Evolutionary conservation across 257 asterid species (phyloP), one percentile per base, ranked within the genome.

Genomic region (Rauvolfia tetraphylla): DNA sequence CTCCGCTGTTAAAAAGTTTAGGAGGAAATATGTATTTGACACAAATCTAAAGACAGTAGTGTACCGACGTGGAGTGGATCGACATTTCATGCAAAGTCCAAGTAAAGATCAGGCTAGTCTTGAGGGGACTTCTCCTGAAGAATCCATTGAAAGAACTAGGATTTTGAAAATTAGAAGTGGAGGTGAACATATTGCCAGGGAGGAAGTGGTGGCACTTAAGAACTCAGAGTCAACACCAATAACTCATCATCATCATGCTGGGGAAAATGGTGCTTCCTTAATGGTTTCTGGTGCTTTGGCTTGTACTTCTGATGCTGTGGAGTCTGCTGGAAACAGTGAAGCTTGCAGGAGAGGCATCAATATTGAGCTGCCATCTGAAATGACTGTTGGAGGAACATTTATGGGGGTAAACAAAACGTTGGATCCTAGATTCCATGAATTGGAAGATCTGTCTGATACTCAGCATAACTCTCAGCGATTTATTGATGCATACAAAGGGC

Each of bases 1-100:
- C 70, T 31, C 75, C 41, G 75, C 78, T 66, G 80, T 33, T 56
- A 83, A 84, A 90, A 89, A 82, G 58, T 78, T 82, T 59, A 36
- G 81, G 81, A 34, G 76, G 74, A 79, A 39, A 66, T 78, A 34
- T 61, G 5, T 58, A 42, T 86, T 84, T 22, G 86, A 62, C 76
- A 82, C 88, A 7, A 90, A 84, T 75, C 88, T 83, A 51, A 91
- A 84, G 74, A 85, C 58, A 0, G 68, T 44, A 41, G 85, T 22
- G 75, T 68, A 86, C 2, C 86, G 74, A 56, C 62, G 83, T 73
- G 81, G 75, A 79, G 44, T 68, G 84, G 81, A 78, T 75, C 79
- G 54, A 61, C 76, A 63, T 78, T 61, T 75, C 34, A 70, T 63
- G 70, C 87, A 82, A 75, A 79, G 44, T n/a, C 78, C 44, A 23